Evolutionary conservation across 2,329 filamentous ascomycete species (phyloP).

Genomic region (Aspergillus tanneri): DNA sequence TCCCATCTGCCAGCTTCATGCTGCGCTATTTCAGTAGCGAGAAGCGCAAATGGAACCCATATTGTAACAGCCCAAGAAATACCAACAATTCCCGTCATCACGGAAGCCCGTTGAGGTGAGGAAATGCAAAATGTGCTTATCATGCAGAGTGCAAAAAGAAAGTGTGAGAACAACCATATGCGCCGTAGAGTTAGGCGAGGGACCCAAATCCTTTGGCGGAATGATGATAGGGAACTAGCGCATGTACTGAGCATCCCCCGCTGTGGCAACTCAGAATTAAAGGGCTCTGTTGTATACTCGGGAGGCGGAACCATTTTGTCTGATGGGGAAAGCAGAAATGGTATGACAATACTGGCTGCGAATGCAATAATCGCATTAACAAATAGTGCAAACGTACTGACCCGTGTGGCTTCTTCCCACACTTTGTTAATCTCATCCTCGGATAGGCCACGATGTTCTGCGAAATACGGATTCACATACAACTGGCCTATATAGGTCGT

Average conservation of each 20-base stretch:
- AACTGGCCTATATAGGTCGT: slow-evolving; percentile 93
- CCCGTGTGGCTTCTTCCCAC: slow-evolving; percentile 80
- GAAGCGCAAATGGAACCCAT: slow-evolving; percentile 94
- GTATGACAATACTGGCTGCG: slow-evolving; percentile 75
- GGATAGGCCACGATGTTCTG: slow-evolving; percentile 73
- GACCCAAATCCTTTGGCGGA: slow-evolving; percentile 60
- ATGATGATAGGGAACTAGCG: slow-evolving; percentile 34
- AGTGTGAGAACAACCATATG: slow-evolving; percentile 78
- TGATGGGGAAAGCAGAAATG: slow-evolving; percentile 79
- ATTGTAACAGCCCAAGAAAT: slow-evolving; percentile 90
- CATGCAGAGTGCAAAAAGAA: slow-evolving; percentile 79
- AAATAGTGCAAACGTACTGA: slow-evolving; percentile 84
- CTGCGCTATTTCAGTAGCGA: slow-evolving; percentile 84
- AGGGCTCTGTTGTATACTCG: slow-evolving; percentile 6
- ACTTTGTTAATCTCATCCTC: slow-evolving; percentile 72
- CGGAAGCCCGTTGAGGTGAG: slow-evolving; percentile 68
- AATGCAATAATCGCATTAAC: slow-evolving; percentile 86
- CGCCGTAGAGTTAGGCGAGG: slow-evolving; percentile 82
- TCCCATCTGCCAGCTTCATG: slow-evolving; percentile 67
- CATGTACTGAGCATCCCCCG: slow-evolving; percentile 14
- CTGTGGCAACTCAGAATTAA: slow-evolving; percentile 17
- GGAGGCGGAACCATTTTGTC: slow-evolving; percentile 49
- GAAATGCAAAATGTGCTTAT: slow-evolving; percentile 77
- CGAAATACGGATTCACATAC: slow-evolving; percentile 79
- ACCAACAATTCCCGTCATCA: slow-evolving; percentile 76